A percentile compares a stretch with the other conserved stretches of the same genome.
phyloP scores from a whole-genome alignment of 495 filamentous ascomycete genomes.

The Penicillium cataractarum region DNA sequence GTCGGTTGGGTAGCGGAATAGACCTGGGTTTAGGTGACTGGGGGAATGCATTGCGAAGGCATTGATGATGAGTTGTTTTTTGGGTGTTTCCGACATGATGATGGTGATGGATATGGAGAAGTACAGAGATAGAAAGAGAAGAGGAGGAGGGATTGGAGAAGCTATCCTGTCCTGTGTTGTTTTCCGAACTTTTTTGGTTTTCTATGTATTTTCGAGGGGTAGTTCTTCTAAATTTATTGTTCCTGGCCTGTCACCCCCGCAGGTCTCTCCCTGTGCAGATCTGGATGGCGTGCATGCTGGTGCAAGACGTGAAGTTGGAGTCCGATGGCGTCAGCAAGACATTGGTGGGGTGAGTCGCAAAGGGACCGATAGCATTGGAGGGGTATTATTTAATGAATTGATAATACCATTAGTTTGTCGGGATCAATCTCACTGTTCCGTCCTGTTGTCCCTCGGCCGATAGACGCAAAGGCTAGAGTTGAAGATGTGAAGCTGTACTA shows the following conservation, averaged over 20 bases:
- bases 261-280: neutral
- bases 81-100: slow-evolving; percentile 29
- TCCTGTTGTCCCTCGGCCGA: neutral
- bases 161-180: neutral
- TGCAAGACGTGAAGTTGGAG: slow-evolving; percentile 34
- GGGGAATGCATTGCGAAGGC: slow-evolving; percentile 58
- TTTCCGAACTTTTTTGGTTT: neutral
- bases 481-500: neutral
- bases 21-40: slow-evolving; percentile 54
- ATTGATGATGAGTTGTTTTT: slow-evolving; percentile 60
- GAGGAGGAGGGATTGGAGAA: neutral
- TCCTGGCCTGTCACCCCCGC: slow-evolving; percentile 21
- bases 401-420: neutral
- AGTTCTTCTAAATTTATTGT: slow-evolving; percentile 12
- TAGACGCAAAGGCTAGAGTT: neutral
- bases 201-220: neutral
- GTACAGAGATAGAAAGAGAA: neutral
- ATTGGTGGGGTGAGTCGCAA: neutral
- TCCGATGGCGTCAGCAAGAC: slow-evolving; percentile 35
- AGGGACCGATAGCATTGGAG: neutral
- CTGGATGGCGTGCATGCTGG: slow-evolving; percentile 19
- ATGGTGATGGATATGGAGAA: neutral
- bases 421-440: neutral
- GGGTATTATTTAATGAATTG: neutral
- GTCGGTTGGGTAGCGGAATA: slow-evolving; percentile 53